Base-by-base conservation (phyloP, 306 rosid genomes). In the Rubus parviflorus region DNA sequence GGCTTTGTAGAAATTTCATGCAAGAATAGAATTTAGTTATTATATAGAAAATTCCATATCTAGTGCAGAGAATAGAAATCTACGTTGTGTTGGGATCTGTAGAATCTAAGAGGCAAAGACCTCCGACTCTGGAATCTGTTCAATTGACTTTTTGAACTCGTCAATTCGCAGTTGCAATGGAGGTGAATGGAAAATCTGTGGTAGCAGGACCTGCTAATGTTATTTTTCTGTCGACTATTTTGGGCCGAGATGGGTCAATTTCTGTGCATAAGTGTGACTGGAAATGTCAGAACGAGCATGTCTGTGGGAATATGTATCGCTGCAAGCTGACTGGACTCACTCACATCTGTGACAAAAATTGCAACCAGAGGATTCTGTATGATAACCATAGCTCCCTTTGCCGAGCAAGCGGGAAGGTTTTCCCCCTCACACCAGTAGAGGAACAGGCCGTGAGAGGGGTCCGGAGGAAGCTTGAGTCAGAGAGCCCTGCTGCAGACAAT, bases 261-360 rank as follows among this genome's bases (percentile, higher is more conserved):
- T 72, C 94, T 51, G 89, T 84, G 75, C 99, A 92, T 90, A 91
- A 87, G 85, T 95, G 99, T 71, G 98, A 95, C 85, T 91, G 96
- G 96, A 95, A 95, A 81, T 95, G 99, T 82, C 77, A 95, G 86
- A 95, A 92, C 4, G 99, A 95, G 80, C 94, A 84, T 82, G 88
- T 95, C 57, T 95, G 90, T 76, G 99, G 97, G 68, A 95, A 95
- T 79, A 92, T 92, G 91, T 95, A 90, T 77, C 88, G 90, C 83
- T 95, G 99, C 96, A 95, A 92, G 85, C 80, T 87, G 66, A 92
- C 99, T 45, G 98, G 98, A 73, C 84, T 89, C 77, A 95, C 97
- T 83, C 99, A 95, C 89, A 92, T 95, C 75, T 95, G 99, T 83
- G 99, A 96, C 91, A 92, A 91, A 74, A 96, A 96, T 87, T 96